Evolutionary conservation across 1,284 basidiomycete genomes (phyloP).

Genomic region (Ustilago hordei): DNA sequence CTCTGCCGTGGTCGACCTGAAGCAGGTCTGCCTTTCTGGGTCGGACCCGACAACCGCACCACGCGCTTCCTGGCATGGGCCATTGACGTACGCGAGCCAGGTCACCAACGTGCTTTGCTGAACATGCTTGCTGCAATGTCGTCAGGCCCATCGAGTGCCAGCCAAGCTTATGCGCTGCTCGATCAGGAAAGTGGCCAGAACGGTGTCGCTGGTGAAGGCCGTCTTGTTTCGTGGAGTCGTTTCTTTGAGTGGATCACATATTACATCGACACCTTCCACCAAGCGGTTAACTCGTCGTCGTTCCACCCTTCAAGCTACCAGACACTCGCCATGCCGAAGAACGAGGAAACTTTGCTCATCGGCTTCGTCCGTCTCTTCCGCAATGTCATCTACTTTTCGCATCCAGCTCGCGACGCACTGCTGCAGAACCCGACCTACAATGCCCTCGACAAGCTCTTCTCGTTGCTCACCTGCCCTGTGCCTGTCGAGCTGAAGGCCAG

Average conservation of each 20-base stretch:
- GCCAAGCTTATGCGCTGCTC: conserved; percentile 63
- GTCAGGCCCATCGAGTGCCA: conserved; percentile 63
- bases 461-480: conserved; percentile 65
- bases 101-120: conserved; percentile 66
- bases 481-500: conserved; percentile 92
- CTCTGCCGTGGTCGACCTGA: conserved; percentile 62
- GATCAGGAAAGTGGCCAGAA: conserved; percentile 45
- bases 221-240: conserved; percentile 64
- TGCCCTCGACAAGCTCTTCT: conserved; percentile 81
- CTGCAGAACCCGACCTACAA: conserved; percentile 78
- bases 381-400: conserved; percentile 82
- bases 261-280: conserved; percentile 64
- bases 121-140: conserved; percentile 66
- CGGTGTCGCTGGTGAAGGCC: conserved; percentile 50
- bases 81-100: conserved; percentile 65
- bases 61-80: conserved; percentile 68
- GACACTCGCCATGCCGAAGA: conserved; percentile 74
- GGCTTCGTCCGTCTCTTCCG: conserved; percentile 84
- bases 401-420: conserved; percentile 82
- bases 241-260: conserved; percentile 68
- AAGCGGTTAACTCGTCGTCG: conserved; percentile 37
- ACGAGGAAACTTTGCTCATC: conserved; percentile 82
- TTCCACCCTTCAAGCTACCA: conserved; percentile 48
- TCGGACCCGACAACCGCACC: conserved; percentile 71
- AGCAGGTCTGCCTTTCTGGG: conserved; percentile 63